These are phyloP conservation scores for Hortaea werneckii DNA, from an alignment of 2,329 filamentous ascomycete species.

Conservation along the genomic window DNA sequence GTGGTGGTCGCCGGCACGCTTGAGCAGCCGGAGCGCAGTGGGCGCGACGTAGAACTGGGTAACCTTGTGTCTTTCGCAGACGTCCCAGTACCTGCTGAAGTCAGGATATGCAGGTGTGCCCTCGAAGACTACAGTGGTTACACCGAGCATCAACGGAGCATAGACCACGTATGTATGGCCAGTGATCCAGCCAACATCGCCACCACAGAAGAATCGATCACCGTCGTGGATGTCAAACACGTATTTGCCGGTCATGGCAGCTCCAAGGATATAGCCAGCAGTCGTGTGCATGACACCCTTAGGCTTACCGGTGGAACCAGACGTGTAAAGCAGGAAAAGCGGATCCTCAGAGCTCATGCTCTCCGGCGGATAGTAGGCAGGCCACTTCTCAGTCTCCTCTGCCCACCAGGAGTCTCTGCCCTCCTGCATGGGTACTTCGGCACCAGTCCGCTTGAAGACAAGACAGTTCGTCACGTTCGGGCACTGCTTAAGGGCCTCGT, in stretches of 20 bases:
- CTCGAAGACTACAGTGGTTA: constrained; percentile 93
- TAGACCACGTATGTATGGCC: constrained; percentile 98
- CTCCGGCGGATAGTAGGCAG: constrained; percentile 81
- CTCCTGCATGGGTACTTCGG: constrained; percentile 80
- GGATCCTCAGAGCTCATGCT: constrained; percentile 88
- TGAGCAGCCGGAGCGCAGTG: constrained; percentile 82
- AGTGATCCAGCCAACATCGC: constrained; percentile 98
- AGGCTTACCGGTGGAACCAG: constrained; percentile 93
- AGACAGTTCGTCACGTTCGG: constrained; percentile 76
- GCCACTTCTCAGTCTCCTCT: constrained; percentile 96
- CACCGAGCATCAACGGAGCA: constrained; percentile 82
- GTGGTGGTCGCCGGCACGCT: constrained; percentile 88
- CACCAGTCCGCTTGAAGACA: constrained; percentile 90
- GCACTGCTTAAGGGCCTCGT: constrained; percentile 93
- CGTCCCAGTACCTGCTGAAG: constrained; percentile 98
- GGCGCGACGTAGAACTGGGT: constrained; percentile 98
- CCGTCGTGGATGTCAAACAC: constrained; percentile 95
- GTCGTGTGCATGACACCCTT: constrained; percentile 99
- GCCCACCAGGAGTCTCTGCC: constrained; percentile 97
- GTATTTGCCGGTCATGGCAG: constrained; percentile 90
- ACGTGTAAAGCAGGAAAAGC: constrained; percentile 95
- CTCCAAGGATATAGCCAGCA: constrained; percentile 86
- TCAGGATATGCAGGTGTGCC: constrained; percentile 94
- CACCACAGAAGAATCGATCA: constrained; percentile 93
- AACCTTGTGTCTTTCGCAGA: constrained; percentile 87